Percentiles rank a stretch among this genome's conserved stretches.
Evolutionary conservation across 2,329 filamentous ascomycete species (phyloP).

Genomic region (Monosporascus sp.): DNA sequence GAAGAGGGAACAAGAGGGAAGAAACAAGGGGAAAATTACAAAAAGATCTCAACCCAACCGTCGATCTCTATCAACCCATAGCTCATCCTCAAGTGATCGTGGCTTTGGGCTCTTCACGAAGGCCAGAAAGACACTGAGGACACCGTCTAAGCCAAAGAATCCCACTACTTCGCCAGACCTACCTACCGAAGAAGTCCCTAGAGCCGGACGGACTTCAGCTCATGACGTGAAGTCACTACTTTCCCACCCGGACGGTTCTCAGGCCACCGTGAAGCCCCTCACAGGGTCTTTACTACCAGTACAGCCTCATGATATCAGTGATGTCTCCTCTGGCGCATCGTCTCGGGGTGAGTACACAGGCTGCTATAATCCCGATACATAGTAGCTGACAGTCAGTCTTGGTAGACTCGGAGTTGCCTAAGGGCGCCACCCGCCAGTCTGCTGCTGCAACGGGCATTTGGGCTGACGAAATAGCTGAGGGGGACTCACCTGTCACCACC

Average conservation of each 20-base stretch:
- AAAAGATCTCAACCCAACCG: conserved; percentile 22
- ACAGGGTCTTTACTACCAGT: conserved; percentile 10
- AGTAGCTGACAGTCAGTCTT: conserved; percentile 11
- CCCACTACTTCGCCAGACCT: neutral
- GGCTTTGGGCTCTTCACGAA: conserved; percentile 40
- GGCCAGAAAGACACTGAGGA: conserved; percentile 27
- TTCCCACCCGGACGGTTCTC: conserved; percentile 13
- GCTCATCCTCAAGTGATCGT: conserved; percentile 34
- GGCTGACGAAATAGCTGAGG: conserved; percentile 22
- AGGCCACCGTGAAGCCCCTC: conserved; percentile 12
- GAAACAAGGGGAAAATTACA: conserved; percentile 25
- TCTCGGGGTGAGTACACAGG: conserved; percentile 26
- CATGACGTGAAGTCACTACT: conserved; percentile 21
- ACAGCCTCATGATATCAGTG: conserved; percentile 12
- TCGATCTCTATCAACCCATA: conserved; percentile 37
- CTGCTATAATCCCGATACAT: neutral
- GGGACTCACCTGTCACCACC: conserved; percentile 22
- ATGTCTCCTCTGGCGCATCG: conserved; percentile 22
- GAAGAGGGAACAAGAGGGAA: conserved; percentile 39
- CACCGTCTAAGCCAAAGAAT: conserved; percentile 13
- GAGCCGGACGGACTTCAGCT: conserved; percentile 12
- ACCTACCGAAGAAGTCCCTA: conserved; percentile 6
- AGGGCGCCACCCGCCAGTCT: conserved; percentile 38
- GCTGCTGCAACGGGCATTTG: conserved; percentile 26
- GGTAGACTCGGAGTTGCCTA: conserved; percentile 40